Evolutionary conservation across 2,329 filamentous ascomycete species (phyloP).

Genomic region (Aureobasidium sp.): DNA sequence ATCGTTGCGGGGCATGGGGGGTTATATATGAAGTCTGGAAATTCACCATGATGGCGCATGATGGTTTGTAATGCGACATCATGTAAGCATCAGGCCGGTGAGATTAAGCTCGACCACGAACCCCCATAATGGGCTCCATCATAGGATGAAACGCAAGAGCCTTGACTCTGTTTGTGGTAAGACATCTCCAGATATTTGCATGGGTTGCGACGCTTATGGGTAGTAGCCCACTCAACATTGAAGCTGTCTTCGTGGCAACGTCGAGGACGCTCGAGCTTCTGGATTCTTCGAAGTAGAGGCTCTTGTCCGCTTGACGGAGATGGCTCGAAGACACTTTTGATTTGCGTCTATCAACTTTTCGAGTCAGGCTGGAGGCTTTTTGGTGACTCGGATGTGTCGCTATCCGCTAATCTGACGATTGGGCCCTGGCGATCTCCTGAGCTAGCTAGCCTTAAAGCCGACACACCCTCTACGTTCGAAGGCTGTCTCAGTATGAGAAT

Average conservation of each 20-base stretch:
- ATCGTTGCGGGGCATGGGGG: not conserved
- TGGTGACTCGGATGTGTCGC: not conserved
- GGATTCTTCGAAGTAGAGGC: conserved; percentile 1
- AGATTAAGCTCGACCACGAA: not conserved
- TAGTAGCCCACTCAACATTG: not conserved
- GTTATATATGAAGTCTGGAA: not conserved
- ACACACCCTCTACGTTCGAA: not conserved
- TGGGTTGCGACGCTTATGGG: conserved; percentile 1
- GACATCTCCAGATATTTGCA: conserved; percentile 9
- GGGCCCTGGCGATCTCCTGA: not conserved
- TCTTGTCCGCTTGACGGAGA: not conserved
- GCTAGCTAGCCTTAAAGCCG: not conserved
- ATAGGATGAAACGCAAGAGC: not conserved
- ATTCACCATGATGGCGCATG: not conserved
- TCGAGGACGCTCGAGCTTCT: not conserved
- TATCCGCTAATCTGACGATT: not conserved
- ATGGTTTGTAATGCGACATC: not conserved
- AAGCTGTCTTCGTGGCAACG: not conserved
- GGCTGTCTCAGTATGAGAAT: not conserved
- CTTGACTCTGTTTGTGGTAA: not conserved
- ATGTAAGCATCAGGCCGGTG: not conserved
- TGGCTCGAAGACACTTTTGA: not conserved
- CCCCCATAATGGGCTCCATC: not conserved
- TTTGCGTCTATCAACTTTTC: not conserved
- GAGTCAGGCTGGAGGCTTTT: not conserved